These are phyloP conservation scores for Cylindricascospora bacillispora DNA, from an alignment of 1,139 yeast species.

Conservation along the genomic window DNA sequence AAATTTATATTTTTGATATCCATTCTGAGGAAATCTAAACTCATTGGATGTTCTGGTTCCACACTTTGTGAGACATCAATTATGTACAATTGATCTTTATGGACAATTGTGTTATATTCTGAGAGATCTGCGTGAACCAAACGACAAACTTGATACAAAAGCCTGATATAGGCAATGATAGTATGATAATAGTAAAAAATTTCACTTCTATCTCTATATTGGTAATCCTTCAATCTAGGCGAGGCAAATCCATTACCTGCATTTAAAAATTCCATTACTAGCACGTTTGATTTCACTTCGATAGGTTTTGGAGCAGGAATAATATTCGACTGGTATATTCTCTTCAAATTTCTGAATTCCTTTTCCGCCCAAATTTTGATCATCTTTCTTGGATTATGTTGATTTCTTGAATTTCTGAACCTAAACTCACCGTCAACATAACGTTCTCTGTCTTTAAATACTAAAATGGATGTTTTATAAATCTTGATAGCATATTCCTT, in stretches of 20 bases:
- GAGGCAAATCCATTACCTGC: conserved; percentile 51
- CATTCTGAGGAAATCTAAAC: conserved; percentile 89
- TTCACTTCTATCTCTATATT: conserved; percentile 50
- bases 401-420: conserved; percentile 71
- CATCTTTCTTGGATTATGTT: conserved; percentile 94
- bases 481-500: conserved; percentile 79
- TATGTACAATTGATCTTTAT: conserved; percentile 65
- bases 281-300: conserved; percentile 76
- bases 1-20: conserved; percentile 93
- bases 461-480: conserved; percentile 89
- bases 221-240: conserved; percentile 77
- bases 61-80: conserved; percentile 97
- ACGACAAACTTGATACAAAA: conserved; percentile 77
- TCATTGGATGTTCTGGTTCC: conserved; percentile 97
- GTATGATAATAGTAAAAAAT: conserved; percentile 59
- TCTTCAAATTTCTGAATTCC: conserved; percentile 81
- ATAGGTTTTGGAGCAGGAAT: conserved; percentile 90
- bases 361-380: conserved; percentile 98
- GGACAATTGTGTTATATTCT: conserved; percentile 87
- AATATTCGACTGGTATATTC: conserved; percentile 56
- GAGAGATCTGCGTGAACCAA: conserved; percentile 94
- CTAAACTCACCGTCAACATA: conserved; percentile 95
- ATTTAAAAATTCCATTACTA: conserved; percentile 86
- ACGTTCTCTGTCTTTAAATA: conserved; percentile 89
- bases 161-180: conserved; percentile 72